Evolutionary conservation across 768 basidiomycete species (phyloP).

Genomic region (Scleroderma citrinum): DNA sequence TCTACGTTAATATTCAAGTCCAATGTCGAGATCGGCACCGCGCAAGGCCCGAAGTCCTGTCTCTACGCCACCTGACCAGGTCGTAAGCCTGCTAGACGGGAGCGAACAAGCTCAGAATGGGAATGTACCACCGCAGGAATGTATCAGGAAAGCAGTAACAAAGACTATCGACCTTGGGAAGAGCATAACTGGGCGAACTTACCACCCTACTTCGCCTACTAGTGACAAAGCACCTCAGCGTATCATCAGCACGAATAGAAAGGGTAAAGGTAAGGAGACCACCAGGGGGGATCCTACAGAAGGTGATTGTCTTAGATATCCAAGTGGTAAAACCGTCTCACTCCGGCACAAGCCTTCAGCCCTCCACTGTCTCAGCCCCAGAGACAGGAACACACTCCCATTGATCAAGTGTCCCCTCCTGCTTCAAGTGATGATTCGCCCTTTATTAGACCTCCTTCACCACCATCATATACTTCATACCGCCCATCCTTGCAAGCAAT

Average conservation of each 20-base stretch:
- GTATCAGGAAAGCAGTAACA: slow-evolving; percentile 49
- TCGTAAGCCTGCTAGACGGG: slow-evolving; percentile 27
- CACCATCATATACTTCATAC: slow-evolving; percentile 36
- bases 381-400: slow-evolving; percentile 1
- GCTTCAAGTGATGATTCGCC: slow-evolving; percentile 45
- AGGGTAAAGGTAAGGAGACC: slow-evolving; percentile 42
- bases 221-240: slow-evolving; percentile 37
- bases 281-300: slow-evolving; percentile 18
- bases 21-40: slow-evolving; percentile 23
- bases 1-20: no score
- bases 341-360: slow-evolving; percentile 12
- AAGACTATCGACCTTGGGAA: slow-evolving; percentile 61
- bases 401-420: slow-evolving; percentile 7
- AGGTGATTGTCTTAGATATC: slow-evolving; percentile 24
- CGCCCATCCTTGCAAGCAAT: slow-evolving; percentile 49
- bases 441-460: slow-evolving; percentile 72
- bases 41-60: slow-evolving; percentile 18
- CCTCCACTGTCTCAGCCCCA: slow-evolving; percentile 18
- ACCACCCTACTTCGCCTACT: slow-evolving; percentile 26
- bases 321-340: slow-evolving; percentile 2
- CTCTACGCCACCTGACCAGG: slow-evolving; percentile 16
- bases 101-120: slow-evolving; percentile 23
- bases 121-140: slow-evolving; percentile 32
- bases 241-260: slow-evolving; percentile 50
- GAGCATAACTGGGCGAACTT: slow-evolving; percentile 43